Conservation (phyloP, 2,329 filamentous ascomycete genomes). For the Fusarium sp. region DNA sequence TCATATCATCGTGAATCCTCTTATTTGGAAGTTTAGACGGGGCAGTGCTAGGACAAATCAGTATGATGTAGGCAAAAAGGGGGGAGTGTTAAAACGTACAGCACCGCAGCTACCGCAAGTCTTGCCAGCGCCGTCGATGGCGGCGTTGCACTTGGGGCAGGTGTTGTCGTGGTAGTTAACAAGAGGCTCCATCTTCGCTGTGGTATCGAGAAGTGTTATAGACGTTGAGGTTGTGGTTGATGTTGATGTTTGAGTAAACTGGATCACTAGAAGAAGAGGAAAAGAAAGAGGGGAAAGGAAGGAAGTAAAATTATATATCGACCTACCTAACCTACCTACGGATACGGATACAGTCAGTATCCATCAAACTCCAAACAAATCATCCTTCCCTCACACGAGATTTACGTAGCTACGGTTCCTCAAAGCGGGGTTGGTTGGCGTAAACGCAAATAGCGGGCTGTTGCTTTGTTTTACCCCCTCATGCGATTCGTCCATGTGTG, state of each 20-base stretch:
- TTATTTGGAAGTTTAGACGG: slow-evolving; percentile 37
- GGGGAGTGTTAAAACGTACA: slow-evolving; percentile 55
- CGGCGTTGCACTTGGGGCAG: slow-evolving; percentile 69
- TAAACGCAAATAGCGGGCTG: slow-evolving; percentile 38
- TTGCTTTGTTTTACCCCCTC: slow-evolving; percentile 40
- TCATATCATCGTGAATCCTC: slow-evolving; percentile 25
- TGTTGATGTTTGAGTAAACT: background rate
- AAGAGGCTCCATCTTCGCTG: slow-evolving; percentile 48
- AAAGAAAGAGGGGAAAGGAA: background rate
- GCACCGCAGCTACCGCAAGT: slow-evolving; percentile 67
- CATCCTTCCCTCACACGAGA: slow-evolving; percentile 24
- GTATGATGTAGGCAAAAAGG: background rate
- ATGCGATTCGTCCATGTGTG: slow-evolving; percentile 35
- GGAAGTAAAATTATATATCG: background rate
- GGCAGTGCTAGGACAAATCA: slow-evolving; percentile 42
- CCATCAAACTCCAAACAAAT: slow-evolving; percentile 17
- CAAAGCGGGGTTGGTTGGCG: slow-evolving; percentile 35
- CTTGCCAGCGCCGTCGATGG: slow-evolving; percentile 61
- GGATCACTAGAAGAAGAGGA: background rate
- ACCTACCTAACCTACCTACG: background rate
- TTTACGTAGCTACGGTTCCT: slow-evolving; percentile 23
- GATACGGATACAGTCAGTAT: background rate
- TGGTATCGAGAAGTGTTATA: background rate
- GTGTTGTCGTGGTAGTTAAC: slow-evolving; percentile 54
- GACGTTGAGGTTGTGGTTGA: background rate